These are phyloP conservation scores for Quercus tomentella DNA, from an alignment of 331 rosid species.

Conservation along the genomic window DNA sequence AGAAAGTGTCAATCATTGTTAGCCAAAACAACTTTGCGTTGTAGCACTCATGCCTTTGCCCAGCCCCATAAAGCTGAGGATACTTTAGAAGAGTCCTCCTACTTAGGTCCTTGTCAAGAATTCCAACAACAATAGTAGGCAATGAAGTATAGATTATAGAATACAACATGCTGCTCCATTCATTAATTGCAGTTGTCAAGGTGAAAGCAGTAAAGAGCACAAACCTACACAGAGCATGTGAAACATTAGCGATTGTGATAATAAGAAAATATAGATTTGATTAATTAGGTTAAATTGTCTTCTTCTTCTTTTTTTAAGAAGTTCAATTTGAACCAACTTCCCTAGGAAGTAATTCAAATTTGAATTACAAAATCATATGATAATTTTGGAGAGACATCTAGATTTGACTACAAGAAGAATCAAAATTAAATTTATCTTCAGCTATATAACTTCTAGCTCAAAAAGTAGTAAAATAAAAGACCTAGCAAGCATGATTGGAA, in stretches of 20 bases:
- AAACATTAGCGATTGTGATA: background rate
- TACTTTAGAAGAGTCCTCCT: constrained; percentile 58
- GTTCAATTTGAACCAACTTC: background rate
- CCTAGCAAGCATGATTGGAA: background rate
- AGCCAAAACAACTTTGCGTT: constrained; percentile 73
- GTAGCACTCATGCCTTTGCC: constrained; percentile 80
- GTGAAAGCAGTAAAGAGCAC: constrained; percentile 66
- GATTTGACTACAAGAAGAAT: background rate
- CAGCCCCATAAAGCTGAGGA: constrained; percentile 88
- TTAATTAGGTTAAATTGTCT: background rate
- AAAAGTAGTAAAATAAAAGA: background rate
- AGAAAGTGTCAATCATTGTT: constrained; percentile 67
- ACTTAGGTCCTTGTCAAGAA: constrained; percentile 92
- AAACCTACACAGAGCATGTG: constrained; percentile 50
- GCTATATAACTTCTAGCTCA: background rate
- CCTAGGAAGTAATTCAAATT: background rate
- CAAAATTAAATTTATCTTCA: background rate
- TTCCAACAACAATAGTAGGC: constrained; percentile 81
- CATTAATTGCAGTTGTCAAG: constrained; percentile 77
- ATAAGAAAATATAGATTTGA: background rate
- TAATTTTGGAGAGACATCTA: constrained; percentile 1
- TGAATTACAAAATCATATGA: background rate
- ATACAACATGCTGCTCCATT: constrained; percentile 83
- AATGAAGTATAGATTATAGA: constrained; percentile 68
- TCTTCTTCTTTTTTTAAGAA: background rate